Conservation (phyloP, 2,329 filamentous ascomycete genomes). For the Scopulariopsis brevicaulis region DNA sequence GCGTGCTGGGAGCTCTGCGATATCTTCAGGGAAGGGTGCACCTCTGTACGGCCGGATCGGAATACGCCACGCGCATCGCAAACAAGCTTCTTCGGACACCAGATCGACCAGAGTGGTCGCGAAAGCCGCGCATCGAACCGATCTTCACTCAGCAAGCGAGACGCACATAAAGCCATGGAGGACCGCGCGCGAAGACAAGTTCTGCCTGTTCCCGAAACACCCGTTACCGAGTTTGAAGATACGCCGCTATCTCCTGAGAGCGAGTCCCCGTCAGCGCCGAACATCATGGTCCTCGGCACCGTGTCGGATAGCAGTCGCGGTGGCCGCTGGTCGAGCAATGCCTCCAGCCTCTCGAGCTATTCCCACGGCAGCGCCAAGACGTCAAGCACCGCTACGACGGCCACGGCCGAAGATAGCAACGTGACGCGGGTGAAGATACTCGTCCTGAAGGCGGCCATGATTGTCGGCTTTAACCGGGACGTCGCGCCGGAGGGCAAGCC, state of each 20-base stretch:
- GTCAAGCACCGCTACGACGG: constrained; percentile 62
- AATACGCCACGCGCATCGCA: constrained; percentile 77
- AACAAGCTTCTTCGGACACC: constrained; percentile 52
- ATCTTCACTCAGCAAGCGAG: constrained; percentile 38
- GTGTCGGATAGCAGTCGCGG: constrained; percentile 45
- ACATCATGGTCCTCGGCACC: constrained; percentile 78
- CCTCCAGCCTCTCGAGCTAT: constrained; percentile 68
- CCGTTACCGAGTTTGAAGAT: constrained; percentile 92
- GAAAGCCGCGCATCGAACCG: constrained; percentile 40
- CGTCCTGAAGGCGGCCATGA: constrained; percentile 75
- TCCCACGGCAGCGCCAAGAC: constrained; percentile 58
- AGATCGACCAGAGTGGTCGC: constrained; percentile 34
- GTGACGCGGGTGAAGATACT: constrained; percentile 68
- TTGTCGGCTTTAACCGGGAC: constrained; percentile 65
- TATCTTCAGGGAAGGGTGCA: constrained; percentile 87
- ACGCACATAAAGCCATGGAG: constrained; percentile 42
- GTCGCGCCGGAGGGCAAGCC: constrained; percentile 29
- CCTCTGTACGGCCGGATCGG: constrained; percentile 73
- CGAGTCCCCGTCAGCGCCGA: constrained; percentile 63
- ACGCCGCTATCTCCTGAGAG: constrained; percentile 74
- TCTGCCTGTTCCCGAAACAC: constrained; percentile 62
- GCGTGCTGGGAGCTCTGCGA: constrained; percentile 94
- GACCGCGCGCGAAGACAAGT: constrained; percentile 14
- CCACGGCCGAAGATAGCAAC: constrained; percentile 63
- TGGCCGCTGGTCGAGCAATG: constrained; percentile 71